Percentiles rank a stretch among this genome's conserved stretches.
phyloP scores from a whole-genome alignment of 2,329 filamentous ascomycete genomes.

The Aureobasidium sp. region DNA sequence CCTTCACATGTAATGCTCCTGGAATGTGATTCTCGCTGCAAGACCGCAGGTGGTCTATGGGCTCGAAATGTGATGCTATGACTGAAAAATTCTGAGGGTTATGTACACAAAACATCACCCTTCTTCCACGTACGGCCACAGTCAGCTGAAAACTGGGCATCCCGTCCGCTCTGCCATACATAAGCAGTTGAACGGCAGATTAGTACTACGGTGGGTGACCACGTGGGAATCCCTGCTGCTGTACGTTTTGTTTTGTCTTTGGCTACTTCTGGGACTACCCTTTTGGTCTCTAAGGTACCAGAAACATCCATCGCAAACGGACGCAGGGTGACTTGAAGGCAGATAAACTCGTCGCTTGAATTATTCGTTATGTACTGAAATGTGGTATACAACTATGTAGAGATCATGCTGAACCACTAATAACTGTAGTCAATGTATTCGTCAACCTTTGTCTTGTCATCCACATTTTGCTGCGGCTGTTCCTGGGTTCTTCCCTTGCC shows the following conservation, averaged over 20 bases:
- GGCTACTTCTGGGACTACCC: background rate
- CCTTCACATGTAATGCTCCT: no score
- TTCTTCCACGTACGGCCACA: background rate
- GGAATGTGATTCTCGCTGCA: no score
- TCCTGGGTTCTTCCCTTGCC: background rate
- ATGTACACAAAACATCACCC: no score
- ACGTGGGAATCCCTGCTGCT: background rate
- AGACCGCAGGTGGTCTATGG: no score
- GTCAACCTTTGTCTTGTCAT: constrained; percentile 7
- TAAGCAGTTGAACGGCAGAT: background rate
- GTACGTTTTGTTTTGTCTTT: background rate
- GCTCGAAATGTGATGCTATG: no score
- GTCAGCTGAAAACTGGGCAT: background rate
- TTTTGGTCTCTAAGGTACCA: no score
- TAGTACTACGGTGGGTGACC: background rate
- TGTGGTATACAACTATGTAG: background rate
- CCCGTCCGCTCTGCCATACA: background rate
- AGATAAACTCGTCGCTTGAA: background rate
- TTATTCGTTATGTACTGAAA: background rate
- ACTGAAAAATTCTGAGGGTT: no score
- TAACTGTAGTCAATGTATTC: constrained; percentile 11
- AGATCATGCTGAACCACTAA: background rate
- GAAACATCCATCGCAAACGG: background rate
- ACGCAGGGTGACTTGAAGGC: background rate
- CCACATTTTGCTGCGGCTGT: background rate